Evolutionary conservation across 228 moss, liverwort and hornwort genomes (phyloP).

Genomic region (Sphagnum magellanicum): DNA sequence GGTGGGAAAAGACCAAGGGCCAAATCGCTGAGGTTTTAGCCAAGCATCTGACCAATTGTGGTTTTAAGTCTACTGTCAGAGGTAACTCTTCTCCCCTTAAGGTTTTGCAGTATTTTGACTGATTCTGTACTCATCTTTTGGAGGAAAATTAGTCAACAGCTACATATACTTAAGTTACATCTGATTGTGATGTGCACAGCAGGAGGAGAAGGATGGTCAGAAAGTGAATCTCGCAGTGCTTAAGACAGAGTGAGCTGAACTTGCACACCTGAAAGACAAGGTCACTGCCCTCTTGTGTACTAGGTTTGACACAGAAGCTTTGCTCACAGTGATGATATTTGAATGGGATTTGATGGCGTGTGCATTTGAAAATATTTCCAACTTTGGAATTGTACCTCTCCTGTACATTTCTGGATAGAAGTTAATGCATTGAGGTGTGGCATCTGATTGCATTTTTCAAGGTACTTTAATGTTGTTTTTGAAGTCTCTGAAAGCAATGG

Average conservation of each 20-base stretch:
- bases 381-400: no score
- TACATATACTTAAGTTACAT: background rate
- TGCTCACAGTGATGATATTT: no score
- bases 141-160: background rate
- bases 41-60: constrained; percentile 88
- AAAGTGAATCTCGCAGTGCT: constrained; percentile 63
- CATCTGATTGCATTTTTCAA: no score
- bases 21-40: constrained; percentile 82
- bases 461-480: no score
- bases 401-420: no score
- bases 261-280: constrained; percentile 85
- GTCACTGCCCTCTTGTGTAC: constrained; percentile 21
- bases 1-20: constrained; percentile 57
- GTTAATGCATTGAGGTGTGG: no score
- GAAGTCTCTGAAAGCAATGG: no score
- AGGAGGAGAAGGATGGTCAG: constrained; percentile 57
- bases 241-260: constrained; percentile 88
- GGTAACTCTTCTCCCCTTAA: constrained; percentile 29
- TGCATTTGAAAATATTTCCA: no score
- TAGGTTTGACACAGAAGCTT: no score
- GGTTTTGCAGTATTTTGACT: background rate
- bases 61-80: constrained; percentile 92
- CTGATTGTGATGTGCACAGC: constrained; percentile 33
- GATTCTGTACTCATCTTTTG: background rate
- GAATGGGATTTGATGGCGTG: no score